Percentiles rank a stretch among this genome's conserved stretches.
phyloP scores from a whole-genome alignment of 257 asterid genomes.

The Solanum pimpinellifolium region DNA sequence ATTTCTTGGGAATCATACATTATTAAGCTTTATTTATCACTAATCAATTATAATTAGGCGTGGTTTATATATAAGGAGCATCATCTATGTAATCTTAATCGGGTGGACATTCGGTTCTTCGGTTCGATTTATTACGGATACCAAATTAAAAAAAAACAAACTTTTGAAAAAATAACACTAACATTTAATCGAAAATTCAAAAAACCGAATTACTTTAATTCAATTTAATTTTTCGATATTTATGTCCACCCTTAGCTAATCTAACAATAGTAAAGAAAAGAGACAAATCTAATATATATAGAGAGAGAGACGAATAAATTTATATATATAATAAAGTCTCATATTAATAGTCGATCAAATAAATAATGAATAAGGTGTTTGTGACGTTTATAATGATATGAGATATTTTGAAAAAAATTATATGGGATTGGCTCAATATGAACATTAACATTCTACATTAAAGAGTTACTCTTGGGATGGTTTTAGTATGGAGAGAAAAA shows the following conservation, averaged over 20 bases:
- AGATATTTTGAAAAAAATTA: not conserved
- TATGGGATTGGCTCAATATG: not conserved
- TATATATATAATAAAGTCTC: not conserved
- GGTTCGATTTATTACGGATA: too few relatives aligned
- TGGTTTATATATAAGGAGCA: not conserved
- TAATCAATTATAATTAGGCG: not conserved
- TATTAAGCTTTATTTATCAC: not conserved
- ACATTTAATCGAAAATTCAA: too few relatives aligned
- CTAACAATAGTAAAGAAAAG: not conserved
- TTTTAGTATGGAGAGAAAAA: not conserved
- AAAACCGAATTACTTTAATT: rapidly evolving
- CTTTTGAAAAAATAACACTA: rapidly evolving
- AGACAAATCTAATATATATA: not conserved
- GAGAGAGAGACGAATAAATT: too few relatives aligned
- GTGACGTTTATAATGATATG: not conserved
- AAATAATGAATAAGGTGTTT: not conserved
- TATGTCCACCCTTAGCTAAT: not conserved
- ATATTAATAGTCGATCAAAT: rapidly evolving
- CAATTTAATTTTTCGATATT: too few relatives aligned
- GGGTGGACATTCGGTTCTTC: too few relatives aligned
- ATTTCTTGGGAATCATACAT: not conserved
- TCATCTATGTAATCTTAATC: not conserved
- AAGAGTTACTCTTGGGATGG: not conserved
- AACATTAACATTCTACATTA: not conserved
- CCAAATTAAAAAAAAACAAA: rapidly evolving